Base-by-base conservation (phyloP, 495 filamentous ascomycete species). In the Annulohypoxylon nitens region DNA sequence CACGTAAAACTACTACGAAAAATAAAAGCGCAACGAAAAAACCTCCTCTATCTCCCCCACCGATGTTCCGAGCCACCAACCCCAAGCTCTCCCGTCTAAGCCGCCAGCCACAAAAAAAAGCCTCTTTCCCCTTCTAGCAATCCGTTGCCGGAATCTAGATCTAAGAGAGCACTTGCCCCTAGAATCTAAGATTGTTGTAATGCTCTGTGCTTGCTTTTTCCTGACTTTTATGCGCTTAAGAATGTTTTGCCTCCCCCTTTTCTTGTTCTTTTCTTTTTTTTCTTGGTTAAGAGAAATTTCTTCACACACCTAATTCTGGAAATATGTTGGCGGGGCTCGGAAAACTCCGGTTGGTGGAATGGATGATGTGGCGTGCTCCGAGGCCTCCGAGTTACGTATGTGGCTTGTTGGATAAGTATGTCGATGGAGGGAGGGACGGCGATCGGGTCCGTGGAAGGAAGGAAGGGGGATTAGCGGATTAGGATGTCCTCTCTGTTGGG, bases 401-500 rank as follows among this genome's bases (percentile, higher is more conserved):
- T 12, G 11, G 30, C 30, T 30, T 30, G 30, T 30, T 30, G 30
- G 30, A 30, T 30, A 30, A 30, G 1, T 2, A 2, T 30, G 30
- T 30, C 30, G 30, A 4, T 30, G 30, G 36, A 50, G 5, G 18
- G 34, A 41, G 25, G 34, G 8, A n/a, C 18, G 30, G 60, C 16
- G 26, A 5, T 14, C 34, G 12, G 23, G 18, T 48, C 36, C 34
- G 41, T 18, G 10, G 41, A 25, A 34, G 14, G 37, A 30, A 30
- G 4, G 26, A 30, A 30, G 18, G 4, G 53, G 18, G 54, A 10
- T 63, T 45, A 73, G 3, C 70, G 70, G 54, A 43, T 41, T 18
- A 69, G 11, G 64, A 85, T 81, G 60, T 79, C 78, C 36, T 95
- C 91, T 45, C 93, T 82, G 33, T 84, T 87, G 45, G 91, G 93